Percentiles rank a stretch among this genome's conserved stretches.
Conservation (phyloP, 2,329 filamentous ascomycete species). For the Botrytis porri region DNA sequence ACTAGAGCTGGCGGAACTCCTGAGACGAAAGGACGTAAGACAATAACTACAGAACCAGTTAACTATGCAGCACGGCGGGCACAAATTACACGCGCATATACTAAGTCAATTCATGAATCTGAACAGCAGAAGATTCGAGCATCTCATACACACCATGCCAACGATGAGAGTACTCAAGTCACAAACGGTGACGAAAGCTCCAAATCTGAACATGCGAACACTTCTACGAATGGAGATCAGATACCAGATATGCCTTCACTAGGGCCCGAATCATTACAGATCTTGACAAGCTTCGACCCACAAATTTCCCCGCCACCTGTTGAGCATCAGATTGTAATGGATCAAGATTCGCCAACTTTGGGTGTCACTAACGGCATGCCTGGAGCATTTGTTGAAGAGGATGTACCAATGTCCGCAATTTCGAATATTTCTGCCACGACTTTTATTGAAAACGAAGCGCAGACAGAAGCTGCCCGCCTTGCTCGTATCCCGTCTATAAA, state of each 20-base stretch:
- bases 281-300: conserved; percentile 31
- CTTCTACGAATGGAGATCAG: conserved; percentile 11
- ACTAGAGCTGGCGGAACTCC: conserved; percentile 29
- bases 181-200: background rate
- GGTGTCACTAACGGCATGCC: conserved; percentile 54
- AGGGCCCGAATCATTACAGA: conserved; percentile 27
- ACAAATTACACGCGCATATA: conserved; percentile 81
- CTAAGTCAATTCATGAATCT: conserved; percentile 73
- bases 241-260: conserved; percentile 14
- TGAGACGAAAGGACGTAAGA: conserved; percentile 42
- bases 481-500: conserved; percentile 25
- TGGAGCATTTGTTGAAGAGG: conserved; percentile 54
- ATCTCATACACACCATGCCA: conserved; percentile 42
- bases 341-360: conserved; percentile 61
- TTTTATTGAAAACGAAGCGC: conserved; percentile 71
- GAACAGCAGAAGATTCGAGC: conserved; percentile 52
- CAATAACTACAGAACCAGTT: conserved; percentile 67
- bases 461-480: conserved; percentile 49
- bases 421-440: conserved; percentile 61
- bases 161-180: conserved; percentile 21
- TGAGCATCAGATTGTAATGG: conserved; percentile 16
- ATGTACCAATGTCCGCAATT: conserved; percentile 55
- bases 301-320: background rate
- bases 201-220: background rate
- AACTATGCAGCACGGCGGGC: conserved; percentile 82